Evolutionary conservation across 345 rosid genomes (phyloP).

Genomic region (Barbarea vulgaris): DNA sequence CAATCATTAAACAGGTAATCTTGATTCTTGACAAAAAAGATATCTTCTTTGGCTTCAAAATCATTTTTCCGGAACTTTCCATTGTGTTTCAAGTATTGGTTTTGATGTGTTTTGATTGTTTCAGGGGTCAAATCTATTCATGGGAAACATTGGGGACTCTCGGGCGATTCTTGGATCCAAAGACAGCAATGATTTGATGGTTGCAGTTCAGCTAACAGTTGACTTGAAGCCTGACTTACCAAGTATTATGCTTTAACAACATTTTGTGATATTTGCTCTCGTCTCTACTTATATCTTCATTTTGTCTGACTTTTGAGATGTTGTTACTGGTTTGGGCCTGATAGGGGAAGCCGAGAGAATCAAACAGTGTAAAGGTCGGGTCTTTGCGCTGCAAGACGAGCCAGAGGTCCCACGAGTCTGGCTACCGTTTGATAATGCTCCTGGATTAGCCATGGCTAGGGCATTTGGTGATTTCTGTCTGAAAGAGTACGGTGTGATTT

Average conservation of each 20-base stretch:
- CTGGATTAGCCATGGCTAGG: conserved; percentile 99
- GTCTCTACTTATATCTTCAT: not conserved
- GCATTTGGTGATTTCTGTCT: conserved; percentile 99
- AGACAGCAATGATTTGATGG: conserved; percentile 73
- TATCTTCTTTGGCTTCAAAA: not conserved
- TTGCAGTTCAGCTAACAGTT: conserved; percentile 88
- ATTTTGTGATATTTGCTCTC: not conserved
- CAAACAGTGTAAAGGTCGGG: conserved; percentile 93
- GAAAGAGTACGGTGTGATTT: conserved; percentile 98
- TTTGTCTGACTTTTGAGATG: conserved; percentile 10
- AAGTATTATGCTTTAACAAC: conserved; percentile 52
- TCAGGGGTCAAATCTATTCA: conserved; percentile 89
- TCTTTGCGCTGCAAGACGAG: conserved; percentile 97
- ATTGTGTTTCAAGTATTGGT: conserved; percentile 17
- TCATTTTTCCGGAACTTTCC: not conserved
- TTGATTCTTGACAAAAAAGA: conserved; percentile 19
- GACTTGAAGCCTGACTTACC: conserved; percentile 99
- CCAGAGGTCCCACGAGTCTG: conserved; percentile 98
- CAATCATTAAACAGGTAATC: conserved; percentile 84
- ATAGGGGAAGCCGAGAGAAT: conserved; percentile 98
- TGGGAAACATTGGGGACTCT: conserved; percentile 97
- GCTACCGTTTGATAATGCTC: conserved; percentile 99
- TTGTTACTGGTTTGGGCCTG: conserved; percentile 19
- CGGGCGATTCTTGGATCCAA: conserved; percentile 96
- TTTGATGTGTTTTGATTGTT: conserved; percentile 38